Evolutionary conservation across 257 asterid species (phyloP).

Genomic region (Solanum pennellii): DNA sequence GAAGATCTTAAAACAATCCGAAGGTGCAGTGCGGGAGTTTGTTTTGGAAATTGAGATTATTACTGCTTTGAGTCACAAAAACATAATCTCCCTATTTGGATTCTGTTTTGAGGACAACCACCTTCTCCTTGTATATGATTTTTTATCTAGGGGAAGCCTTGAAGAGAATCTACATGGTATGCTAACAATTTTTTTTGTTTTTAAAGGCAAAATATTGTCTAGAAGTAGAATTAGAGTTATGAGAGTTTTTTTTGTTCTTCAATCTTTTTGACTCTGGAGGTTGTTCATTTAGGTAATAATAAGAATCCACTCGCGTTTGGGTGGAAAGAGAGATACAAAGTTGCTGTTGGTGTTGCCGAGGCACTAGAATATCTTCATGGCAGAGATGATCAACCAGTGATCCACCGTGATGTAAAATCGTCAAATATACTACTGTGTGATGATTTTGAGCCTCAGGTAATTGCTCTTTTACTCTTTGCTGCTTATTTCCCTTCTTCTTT

Average conservation of each 20-base stretch:
- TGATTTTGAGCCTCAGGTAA: conserved; percentile 93
- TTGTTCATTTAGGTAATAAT: conserved; percentile 37
- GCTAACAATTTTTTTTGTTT: not conserved
- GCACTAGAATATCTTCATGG: conserved; percentile 86
- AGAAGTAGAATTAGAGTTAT: not conserved
- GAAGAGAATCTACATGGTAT: conserved; percentile 93
- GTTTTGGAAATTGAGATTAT: conserved; percentile 82
- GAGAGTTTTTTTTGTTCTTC: not conserved
- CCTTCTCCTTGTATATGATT: conserved; percentile 81
- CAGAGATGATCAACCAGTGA: conserved; percentile 58
- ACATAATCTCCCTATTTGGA: conserved; percentile 83
- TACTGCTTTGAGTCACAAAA: conserved; percentile 72
- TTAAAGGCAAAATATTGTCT: not conserved
- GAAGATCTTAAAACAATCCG: conserved; percentile 75
- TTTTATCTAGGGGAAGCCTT: conserved; percentile 93
- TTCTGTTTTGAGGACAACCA: conserved; percentile 71
- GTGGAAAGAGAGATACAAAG: conserved; percentile 72
- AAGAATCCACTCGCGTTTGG: conserved; percentile 37
- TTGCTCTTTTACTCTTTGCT: not conserved
- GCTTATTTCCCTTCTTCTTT: not conserved
- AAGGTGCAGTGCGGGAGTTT: conserved; percentile 62
- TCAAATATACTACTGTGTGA: conserved; percentile 76
- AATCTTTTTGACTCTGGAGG: not conserved
- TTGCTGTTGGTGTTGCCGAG: conserved; percentile 89
- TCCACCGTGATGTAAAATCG: conserved; percentile 92